Conservation (phyloP, 305 asterid species). For the Andrographis paniculata region DNA sequence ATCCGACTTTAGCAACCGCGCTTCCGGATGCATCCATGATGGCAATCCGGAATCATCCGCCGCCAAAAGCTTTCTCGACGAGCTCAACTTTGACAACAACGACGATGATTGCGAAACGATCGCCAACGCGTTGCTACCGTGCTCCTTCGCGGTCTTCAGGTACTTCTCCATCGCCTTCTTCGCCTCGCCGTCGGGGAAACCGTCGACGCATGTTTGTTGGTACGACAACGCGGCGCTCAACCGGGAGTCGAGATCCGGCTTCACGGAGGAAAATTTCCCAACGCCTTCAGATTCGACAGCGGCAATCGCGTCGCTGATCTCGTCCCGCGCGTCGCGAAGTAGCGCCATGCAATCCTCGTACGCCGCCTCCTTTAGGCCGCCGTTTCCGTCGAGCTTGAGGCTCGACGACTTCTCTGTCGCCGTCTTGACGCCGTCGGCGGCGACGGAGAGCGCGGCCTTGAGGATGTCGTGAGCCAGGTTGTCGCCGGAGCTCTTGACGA, state of each 20-base stretch:
- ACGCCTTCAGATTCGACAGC: conserved; percentile 21
- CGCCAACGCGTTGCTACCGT: conserved; percentile 64
- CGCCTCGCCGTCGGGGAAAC: conserved; percentile 53
- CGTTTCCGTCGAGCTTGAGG: conserved; percentile 36
- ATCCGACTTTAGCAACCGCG: conserved; percentile 35
- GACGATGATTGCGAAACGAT: conserved; percentile 31
- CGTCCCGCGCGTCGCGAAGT: conserved; percentile 55
- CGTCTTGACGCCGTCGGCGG: conserved; percentile 32
- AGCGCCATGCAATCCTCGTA: conserved; percentile 49
- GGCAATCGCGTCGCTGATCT: conserved; percentile 41
- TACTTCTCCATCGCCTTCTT: conserved; percentile 31
- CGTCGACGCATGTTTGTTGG: conserved; percentile 73
- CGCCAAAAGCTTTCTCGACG: conserved; percentile 28
- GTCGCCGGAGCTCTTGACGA: conserved; percentile 26
- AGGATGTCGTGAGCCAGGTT: conserved; percentile 34
- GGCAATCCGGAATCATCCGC: conserved; percentile 23
- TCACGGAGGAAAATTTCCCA: conserved; percentile 9
- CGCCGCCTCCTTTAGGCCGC: conserved; percentile 42
- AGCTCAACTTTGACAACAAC: conserved; percentile 17
- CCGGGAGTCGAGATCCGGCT: conserved; percentile 55
- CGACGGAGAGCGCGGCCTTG: conserved; percentile 38
- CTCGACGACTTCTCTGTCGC: conserved; percentile 24
- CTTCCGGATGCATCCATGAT: conserved; percentile 39
- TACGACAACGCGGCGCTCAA: conserved; percentile 71
- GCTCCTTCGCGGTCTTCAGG: conserved; percentile 30